Conservation (phyloP, 176 grass and related monocot genomes). For the Carex scoparia region DNA sequence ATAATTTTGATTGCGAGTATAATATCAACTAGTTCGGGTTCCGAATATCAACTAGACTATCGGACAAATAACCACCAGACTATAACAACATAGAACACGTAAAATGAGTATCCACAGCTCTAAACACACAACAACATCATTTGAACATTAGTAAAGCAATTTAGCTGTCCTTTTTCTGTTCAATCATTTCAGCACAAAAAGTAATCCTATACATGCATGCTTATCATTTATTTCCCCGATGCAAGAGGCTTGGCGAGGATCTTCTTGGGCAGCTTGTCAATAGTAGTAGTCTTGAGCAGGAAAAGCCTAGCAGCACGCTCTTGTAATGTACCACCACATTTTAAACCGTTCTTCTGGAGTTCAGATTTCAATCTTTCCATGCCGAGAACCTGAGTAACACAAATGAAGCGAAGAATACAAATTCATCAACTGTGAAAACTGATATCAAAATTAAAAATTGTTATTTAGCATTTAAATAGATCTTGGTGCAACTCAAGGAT, state of each 20-base stretch:
- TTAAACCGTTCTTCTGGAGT: constrained; percentile 56
- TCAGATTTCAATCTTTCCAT: constrained; percentile 84
- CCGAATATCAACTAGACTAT: background rate
- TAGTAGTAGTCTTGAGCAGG: constrained; percentile 80
- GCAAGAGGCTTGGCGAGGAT: constrained; percentile 45
- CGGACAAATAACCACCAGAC: background rate
- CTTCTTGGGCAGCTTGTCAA: constrained; percentile 94
- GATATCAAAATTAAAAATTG: background rate
- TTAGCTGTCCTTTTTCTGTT: background rate
- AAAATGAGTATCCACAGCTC: background rate
- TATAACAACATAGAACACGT: background rate
- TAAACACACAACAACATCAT: background rate
- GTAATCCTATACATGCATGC: background rate
- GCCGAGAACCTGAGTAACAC: constrained; percentile 41
- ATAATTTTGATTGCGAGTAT: background rate
- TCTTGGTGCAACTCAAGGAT: background rate
- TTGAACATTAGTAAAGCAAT: background rate
- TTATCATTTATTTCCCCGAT: background rate
- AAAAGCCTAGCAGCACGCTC: constrained; percentile 85
- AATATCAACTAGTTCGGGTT: background rate
- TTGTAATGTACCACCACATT: constrained; percentile 84
- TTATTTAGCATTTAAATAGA: background rate
- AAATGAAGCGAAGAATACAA: background rate
- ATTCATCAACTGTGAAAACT: background rate
- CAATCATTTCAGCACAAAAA: background rate